A percentile compares a stretch with the other conserved stretches of the same genome.
Evolutionary conservation across 441 rosid genomes (phyloP).

Genomic region (Erodium chrysanthum): DNA sequence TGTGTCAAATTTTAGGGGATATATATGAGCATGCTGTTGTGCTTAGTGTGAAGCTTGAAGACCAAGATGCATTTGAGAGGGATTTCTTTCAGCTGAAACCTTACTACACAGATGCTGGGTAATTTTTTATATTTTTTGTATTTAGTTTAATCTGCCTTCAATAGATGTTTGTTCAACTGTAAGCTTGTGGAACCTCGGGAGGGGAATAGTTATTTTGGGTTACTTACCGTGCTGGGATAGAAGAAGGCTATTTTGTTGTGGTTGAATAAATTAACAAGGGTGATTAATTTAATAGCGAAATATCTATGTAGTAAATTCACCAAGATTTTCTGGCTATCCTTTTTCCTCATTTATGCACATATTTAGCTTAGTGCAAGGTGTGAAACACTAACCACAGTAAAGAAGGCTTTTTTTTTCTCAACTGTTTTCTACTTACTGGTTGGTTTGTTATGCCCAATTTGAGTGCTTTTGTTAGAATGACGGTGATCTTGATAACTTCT

Average conservation of each 20-base stretch:
- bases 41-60: slow-evolving; percentile 73
- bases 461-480: background rate
- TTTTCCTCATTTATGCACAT: background rate
- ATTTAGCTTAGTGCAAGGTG: background rate
- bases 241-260: background rate
- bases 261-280: background rate
- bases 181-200: background rate
- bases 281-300: background rate
- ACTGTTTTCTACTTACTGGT: background rate
- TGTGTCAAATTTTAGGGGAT: slow-evolving; percentile 47
- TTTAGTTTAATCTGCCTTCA: slow-evolving; percentile 1
- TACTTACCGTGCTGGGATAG: background rate
- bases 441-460: background rate
- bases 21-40: slow-evolving; percentile 86
- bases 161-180: background rate
- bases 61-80: slow-evolving; percentile 92
- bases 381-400: background rate
- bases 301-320: background rate
- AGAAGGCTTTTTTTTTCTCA: background rate
- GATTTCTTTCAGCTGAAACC: slow-evolving; percentile 96
- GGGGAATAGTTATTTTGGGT: background rate
- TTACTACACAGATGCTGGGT: slow-evolving; percentile 85
- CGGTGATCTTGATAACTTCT: slow-evolving; percentile 10
- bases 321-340: background rate
- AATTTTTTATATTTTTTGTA: slow-evolving; percentile 5